Conservation (phyloP, 441 rosid genomes). For the Pelargonium myrrhifolium region DNA sequence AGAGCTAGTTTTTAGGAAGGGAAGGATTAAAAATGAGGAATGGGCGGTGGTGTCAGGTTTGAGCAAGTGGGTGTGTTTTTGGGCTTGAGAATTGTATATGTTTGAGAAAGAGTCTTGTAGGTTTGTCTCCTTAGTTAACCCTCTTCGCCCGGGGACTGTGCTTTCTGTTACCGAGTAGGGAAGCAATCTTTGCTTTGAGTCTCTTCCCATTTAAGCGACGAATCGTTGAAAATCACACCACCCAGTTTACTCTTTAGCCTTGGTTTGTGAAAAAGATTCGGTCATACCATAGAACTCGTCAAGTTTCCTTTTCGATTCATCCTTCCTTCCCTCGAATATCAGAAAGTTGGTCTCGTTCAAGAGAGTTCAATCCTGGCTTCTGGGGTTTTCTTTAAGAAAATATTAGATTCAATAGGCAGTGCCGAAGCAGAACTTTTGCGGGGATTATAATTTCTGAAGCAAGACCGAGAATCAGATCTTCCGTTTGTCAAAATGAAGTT, state of each 20-base stretch:
- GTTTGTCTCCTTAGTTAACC: conserved; percentile 44
- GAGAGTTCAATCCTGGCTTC: conserved; percentile 11
- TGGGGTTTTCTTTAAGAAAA: conserved; percentile 8
- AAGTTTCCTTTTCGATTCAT: conserved; percentile 22
- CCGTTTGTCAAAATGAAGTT: conserved; percentile 59
- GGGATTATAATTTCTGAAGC: conserved; percentile 16
- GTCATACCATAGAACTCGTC: conserved; percentile 30
- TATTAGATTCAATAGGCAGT: conserved; percentile 12
- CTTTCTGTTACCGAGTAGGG: conserved; percentile 41
- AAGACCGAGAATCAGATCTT: conserved; percentile 19
- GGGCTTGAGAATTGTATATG: conserved; percentile 37
- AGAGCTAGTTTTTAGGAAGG: conserved; percentile 17
- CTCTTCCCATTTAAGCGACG: conserved; percentile 28
- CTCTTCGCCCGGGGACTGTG: conserved; percentile 38
- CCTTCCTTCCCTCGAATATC: conserved; percentile 14
- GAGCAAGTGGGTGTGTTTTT: conserved; percentile 66
- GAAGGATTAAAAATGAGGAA: conserved; percentile 33
- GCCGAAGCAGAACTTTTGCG: conserved; percentile 11
- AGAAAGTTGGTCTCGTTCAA: conserved; percentile 15
- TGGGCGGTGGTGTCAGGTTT: conserved; percentile 61
- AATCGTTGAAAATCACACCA: conserved; percentile 25
- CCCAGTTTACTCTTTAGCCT: conserved; percentile 24
- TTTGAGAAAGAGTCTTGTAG: conserved; percentile 34
- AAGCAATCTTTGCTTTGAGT: conserved; percentile 32
- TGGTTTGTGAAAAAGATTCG: conserved; percentile 36